Base-by-base conservation (phyloP, 768 basidiomycete species). In the Filobasidium floriforme region DNA sequence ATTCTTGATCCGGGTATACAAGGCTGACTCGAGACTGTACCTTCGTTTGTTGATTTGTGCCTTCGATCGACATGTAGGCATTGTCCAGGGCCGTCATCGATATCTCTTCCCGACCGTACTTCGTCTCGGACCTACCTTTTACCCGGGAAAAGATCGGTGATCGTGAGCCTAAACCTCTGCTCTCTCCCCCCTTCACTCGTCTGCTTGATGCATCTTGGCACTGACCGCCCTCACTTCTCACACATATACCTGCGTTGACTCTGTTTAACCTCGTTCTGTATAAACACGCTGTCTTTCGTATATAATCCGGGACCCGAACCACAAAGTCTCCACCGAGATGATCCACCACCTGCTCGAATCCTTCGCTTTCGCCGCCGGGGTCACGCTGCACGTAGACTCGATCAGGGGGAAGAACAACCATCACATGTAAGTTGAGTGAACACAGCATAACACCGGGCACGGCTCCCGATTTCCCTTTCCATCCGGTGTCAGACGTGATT, bases 321-420 rank as follows among this genome's bases (percentile, higher is more conserved):
- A 37, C 32, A 37, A 37, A 79, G 79, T 79, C 28, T 80, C 79
- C 4, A 91, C 91, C 7, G 96, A 99, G 81, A 97, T 99, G 93
- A 87, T 99, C 63, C 90, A 94, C 40, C 96, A 99, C 77, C 84
- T 99, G 62, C 90, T 99, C 79, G 88, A 96, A 81, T 96, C 92
- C 4, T 99, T 99, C 75, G 90, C 94, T n/a, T 92, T 92, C 69
- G 90, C 91, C 0, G 89, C 94, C 0, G 93, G 93, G 7, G 88
- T 87, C 24, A 98, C 96, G 1, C 82, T 99, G 57, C 94, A 98
- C 74, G 84, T 98, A 60, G 96, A 99, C 74, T 92, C 91, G 51
- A 82, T 99, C 51, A 84, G 92, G 41, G 96, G 96, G 49, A 88
- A 91, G 73, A 99, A 99, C 80, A 96, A 99, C 75, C 96, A 99